Evolutionary conservation across 768 basidiomycete genomes (phyloP).

Genomic region (Lentinula aciculospora): DNA sequence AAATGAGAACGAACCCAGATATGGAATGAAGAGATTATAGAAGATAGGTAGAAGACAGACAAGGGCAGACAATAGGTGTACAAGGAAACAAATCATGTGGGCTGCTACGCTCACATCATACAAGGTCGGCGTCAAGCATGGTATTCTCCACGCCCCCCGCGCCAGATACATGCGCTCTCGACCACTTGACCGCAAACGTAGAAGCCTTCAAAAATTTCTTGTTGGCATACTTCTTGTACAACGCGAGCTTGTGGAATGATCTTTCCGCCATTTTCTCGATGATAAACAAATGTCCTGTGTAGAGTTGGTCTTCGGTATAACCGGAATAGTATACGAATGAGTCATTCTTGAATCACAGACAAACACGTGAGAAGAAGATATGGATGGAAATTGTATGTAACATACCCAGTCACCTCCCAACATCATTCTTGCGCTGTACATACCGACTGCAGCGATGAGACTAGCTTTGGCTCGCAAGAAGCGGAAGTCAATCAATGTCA

Average conservation of each 20-base stretch:
- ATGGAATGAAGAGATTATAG: background rate
- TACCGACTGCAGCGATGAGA: conserved; percentile 90
- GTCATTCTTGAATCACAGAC: conserved; percentile 56
- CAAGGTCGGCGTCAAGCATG: conserved; percentile 27
- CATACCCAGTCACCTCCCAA: conserved; percentile 94
- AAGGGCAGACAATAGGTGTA: background rate
- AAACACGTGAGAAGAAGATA: conserved; percentile 19
- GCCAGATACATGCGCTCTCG: conserved; percentile 41
- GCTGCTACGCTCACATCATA: background rate
- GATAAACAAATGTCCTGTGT: conserved; percentile 75
- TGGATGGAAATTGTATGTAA: conserved; percentile 28
- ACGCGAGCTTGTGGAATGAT: conserved; percentile 78
- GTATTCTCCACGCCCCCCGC: conserved; percentile 33
- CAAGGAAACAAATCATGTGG: conserved; percentile 9
- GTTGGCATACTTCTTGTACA: conserved; percentile 94
- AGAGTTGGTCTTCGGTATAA: conserved; percentile 84
- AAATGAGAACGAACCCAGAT: conserved; percentile 6
- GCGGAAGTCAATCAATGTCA: conserved; percentile 86
- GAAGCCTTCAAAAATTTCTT: conserved; percentile 97
- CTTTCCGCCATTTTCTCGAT: conserved; percentile 77
- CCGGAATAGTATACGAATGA: conserved; percentile 91
- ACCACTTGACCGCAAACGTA: conserved; percentile 72
- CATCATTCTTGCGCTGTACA: conserved; percentile 96
- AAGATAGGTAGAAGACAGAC: background rate
- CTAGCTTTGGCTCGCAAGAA: conserved; percentile 94